Evolutionary conservation across 1,139 yeast species (phyloP).

Genomic region (Blastobotrys raffinosifermentans): DNA sequence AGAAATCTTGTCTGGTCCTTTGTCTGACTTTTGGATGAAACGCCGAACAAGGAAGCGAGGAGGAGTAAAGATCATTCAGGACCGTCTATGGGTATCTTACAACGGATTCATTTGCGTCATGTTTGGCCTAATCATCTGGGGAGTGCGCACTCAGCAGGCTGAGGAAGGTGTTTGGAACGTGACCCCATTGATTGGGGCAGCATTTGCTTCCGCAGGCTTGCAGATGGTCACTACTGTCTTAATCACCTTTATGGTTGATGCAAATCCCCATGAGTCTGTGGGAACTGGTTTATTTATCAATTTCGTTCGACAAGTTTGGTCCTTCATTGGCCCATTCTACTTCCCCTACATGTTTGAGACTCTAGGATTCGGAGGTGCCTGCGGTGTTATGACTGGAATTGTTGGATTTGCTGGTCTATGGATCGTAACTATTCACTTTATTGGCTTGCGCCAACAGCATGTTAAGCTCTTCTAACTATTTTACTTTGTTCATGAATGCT

Average conservation of each 20-base stretch:
- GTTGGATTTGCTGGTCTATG: background rate
- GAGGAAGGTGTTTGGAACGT: conserved; percentile 26
- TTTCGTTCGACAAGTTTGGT: conserved; percentile 22
- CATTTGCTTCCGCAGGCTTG: conserved; percentile 15
- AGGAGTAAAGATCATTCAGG: conserved; percentile 21
- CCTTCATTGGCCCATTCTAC: conserved; percentile 30
- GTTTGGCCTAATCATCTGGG: conserved; percentile 29
- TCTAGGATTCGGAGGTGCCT: conserved; percentile 18
- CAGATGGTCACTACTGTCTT: conserved; percentile 13
- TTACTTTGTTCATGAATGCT: no score
- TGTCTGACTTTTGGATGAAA: conserved; percentile 30
- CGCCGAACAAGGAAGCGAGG: conserved; percentile 14
- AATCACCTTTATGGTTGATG: conserved; percentile 5
- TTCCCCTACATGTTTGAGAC: conserved; percentile 29
- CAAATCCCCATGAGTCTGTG: conserved; percentile 18
- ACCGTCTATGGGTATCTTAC: conserved; percentile 27
- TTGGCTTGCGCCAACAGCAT: background rate
- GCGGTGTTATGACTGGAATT: conserved; percentile 4
- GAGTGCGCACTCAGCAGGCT: conserved; percentile 24
- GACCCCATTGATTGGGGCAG: conserved; percentile 21
- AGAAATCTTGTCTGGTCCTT: conserved; percentile 27
- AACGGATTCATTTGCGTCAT: conserved; percentile 25
- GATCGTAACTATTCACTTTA: background rate
- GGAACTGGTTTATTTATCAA: conserved; percentile 23
- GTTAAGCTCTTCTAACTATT: no score